Conservation (phyloP, 305 asterid species). For the Solanum hybrid region DNA sequence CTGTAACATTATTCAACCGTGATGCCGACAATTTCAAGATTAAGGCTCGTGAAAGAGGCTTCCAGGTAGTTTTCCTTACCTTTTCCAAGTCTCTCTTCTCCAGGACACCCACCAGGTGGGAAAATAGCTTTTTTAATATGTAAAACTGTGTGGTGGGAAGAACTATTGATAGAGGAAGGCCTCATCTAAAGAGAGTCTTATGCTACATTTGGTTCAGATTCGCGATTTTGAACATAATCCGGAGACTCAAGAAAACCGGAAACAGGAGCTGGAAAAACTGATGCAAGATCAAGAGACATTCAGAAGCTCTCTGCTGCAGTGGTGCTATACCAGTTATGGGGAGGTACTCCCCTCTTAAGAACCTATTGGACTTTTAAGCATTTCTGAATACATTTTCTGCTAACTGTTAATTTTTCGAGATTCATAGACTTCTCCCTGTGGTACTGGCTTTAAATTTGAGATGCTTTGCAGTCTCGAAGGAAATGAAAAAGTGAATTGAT, state of each 20-base stretch:
- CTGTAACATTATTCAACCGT: constrained; percentile 79
- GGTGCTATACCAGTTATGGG: constrained; percentile 96
- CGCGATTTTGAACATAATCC: constrained; percentile 84
- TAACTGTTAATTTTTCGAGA: neutral
- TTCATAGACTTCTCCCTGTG: neutral
- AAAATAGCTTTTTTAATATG: neutral
- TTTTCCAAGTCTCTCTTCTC: neutral
- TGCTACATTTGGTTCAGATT: constrained; percentile 37
- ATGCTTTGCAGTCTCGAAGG: neutral
- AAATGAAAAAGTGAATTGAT: neutral
- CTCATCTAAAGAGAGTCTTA: constrained; percentile 7
- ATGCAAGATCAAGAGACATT: constrained; percentile 73
- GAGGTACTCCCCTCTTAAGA: constrained; percentile 45
- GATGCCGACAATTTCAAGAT: constrained; percentile 94
- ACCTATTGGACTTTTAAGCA: constrained; percentile 1
- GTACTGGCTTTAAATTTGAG: neutral
- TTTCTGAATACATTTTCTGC: neutral
- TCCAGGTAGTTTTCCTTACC: constrained; percentile 51
- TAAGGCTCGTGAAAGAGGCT: constrained; percentile 84
- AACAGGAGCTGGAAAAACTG: constrained; percentile 83
- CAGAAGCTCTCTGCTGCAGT: constrained; percentile 75
- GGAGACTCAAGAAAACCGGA: constrained; percentile 80
- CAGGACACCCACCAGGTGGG: neutral
- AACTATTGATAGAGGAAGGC: constrained; percentile 11
- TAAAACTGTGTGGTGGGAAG: neutral